Evolutionary conservation across 2,329 filamentous ascomycete species (phyloP), one percentile per base, ranked within the genome.

Genomic region (Aspergillus pseudonomiae): DNA sequence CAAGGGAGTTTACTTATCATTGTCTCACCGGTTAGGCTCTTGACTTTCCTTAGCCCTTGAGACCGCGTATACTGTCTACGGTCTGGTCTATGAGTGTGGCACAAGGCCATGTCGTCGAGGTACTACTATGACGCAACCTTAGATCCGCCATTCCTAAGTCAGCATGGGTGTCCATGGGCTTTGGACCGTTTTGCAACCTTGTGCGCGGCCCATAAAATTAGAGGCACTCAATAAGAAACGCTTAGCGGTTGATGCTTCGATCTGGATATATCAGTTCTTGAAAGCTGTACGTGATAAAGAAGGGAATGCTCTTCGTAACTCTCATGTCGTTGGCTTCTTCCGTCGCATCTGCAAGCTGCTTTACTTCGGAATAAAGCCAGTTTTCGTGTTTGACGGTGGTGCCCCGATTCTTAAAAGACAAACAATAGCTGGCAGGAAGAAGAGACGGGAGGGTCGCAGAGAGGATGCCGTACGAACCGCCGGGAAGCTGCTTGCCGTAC

Each of bases 251-350:
- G 95, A 99, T 80, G 95, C 96, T 63, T 97, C 94, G 14, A 99
- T 99, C 76, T 99, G 95, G 95, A 98, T 99, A 72, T 99, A 99
- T 84, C 95, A 99, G 76, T 99, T 99, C 74, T 88, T 99, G 72
- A 99, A 99, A 82, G 95, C 96, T 11, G 95, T 99, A 12, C 94
- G 95, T 72, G 95, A 99, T 80, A 97, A 98, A 74, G 95, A 99
- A 79, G 95, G 95, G 60, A 97, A 99, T 75, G 95, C 95, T 1
- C 84, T 99, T 59, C 92, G 94, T 67, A 99, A 97, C 81, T 94
- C 92, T 34, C 95, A 99, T 74, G 88, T 99, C 41, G 92, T 99
- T 50, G 95, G 96, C 45, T 99, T 99, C 86, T 99, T 99, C 80
- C 92, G 95, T 58, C 89, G 95, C 65, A 97, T 99, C 77, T 99